Conservation (phyloP, 306 rosid species). For the Erythrophleum fordii region DNA sequence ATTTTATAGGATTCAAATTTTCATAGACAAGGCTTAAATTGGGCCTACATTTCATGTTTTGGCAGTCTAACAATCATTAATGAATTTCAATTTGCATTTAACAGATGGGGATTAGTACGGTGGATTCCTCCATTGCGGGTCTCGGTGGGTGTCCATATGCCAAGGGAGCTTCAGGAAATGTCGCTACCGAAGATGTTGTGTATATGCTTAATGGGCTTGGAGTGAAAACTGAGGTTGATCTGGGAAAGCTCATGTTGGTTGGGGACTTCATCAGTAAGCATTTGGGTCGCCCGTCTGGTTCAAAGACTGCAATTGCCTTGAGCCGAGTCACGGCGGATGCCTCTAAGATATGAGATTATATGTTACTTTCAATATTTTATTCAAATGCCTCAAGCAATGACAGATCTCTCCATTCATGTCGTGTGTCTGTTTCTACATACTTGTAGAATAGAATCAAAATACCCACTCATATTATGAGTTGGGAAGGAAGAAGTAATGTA, state of each 20-base stretch:
- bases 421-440: conserved; percentile 5
- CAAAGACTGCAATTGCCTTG: conserved; percentile 80
- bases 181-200: conserved; percentile 92
- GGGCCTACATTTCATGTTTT: conserved; percentile 1
- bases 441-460: conserved; percentile 25
- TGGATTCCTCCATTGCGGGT: conserved; percentile 67
- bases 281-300: conserved; percentile 68
- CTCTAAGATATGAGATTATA: conserved; percentile 57
- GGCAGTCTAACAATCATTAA: neutral
- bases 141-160: conserved; percentile 83
- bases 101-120: conserved; percentile 65
- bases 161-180: conserved; percentile 73
- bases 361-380: conserved; percentile 25
- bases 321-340: conserved; percentile 57
- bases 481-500: conserved; percentile 17
- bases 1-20: neutral
- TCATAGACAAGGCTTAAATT: conserved; percentile 5
- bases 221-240: conserved; percentile 74
- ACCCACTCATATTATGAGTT: conserved; percentile 23
- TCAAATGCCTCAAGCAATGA: conserved; percentile 28
- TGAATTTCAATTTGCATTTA: conserved; percentile 24
- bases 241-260: conserved; percentile 69
- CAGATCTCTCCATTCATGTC: neutral
- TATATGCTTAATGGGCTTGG: conserved; percentile 91
- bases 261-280: conserved; percentile 88